These are phyloP conservation scores for Nakaseomyces glabratus DNA, from an alignment of 1,139 yeast genomes.

Conservation along the genomic window DNA sequence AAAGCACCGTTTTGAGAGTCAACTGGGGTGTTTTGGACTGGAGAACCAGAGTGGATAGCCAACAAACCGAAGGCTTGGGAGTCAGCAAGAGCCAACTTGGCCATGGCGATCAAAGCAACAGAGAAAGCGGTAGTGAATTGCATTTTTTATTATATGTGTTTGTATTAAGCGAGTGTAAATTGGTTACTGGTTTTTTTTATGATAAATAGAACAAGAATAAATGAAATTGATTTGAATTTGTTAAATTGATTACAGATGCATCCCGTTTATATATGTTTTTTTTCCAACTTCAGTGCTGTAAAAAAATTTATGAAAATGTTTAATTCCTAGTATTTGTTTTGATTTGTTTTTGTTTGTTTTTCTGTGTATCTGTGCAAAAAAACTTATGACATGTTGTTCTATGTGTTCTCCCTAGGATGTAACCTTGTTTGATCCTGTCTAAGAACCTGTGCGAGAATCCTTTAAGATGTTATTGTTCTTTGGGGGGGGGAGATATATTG, in stretches of 20 bases:
- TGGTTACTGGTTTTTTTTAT: not conserved
- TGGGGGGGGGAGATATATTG: too few relatives aligned
- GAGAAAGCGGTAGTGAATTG: constrained; percentile 14
- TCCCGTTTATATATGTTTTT: not conserved
- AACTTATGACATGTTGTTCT: too few relatives aligned
- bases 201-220: not conserved
- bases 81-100: constrained; percentile 26
- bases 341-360: too few relatives aligned
- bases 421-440: too few relatives aligned
- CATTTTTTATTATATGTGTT: constrained; percentile 11
- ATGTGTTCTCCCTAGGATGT: too few relatives aligned
- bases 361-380: too few relatives aligned
- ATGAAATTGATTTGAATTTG: not conserved
- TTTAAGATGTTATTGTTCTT: too few relatives aligned
- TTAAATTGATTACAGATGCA: not conserved
- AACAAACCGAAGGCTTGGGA: constrained; percentile 30
- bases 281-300: not conserved
- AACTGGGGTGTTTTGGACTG: constrained; percentile 25
- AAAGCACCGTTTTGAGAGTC: constrained; percentile 14
- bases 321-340: too few relatives aligned
- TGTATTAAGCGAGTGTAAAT: constrained; percentile 1
- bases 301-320: not conserved
- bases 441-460: too few relatives aligned
- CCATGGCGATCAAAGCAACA: constrained; percentile 19
- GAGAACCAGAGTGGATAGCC: constrained; percentile 31